Evolutionary conservation across 2,329 filamentous ascomycete genomes (phyloP).

Genomic region (Escovopsis sp.): DNA sequence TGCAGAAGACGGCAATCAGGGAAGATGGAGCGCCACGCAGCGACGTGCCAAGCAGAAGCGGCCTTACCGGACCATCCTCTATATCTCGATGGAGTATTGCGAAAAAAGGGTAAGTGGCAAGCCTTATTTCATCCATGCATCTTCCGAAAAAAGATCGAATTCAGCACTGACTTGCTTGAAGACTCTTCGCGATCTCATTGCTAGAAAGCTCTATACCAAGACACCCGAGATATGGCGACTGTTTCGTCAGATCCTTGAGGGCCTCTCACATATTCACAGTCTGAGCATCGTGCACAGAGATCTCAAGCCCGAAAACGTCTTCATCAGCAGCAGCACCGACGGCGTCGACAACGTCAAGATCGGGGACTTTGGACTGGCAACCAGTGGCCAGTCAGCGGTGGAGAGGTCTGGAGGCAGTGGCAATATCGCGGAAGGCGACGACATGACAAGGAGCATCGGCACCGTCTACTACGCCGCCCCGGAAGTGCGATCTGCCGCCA

Average conservation of each 20-base stretch:
- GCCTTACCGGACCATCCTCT: conserved; percentile 58
- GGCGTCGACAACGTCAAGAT: conserved; percentile 82
- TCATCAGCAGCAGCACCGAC: conserved; percentile 57
- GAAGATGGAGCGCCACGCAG: conserved; percentile 14
- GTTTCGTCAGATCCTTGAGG: conserved; percentile 82
- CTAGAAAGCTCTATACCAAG: conserved; percentile 57
- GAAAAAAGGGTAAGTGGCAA: conserved; percentile 61
- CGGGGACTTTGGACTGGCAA: conserved; percentile 90
- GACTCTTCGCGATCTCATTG: conserved; percentile 80
- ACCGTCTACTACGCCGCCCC: conserved; percentile 90
- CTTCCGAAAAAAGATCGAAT: not conserved
- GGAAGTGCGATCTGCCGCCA: conserved; percentile 63
- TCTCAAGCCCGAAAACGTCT: conserved; percentile 93
- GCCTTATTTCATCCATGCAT: too few relatives aligned
- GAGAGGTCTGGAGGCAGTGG: conserved; percentile 31
- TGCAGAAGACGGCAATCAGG: conserved; percentile 12
- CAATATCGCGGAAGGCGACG: conserved; percentile 31
- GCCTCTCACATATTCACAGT: conserved; percentile 75
- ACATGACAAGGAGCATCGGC: conserved; percentile 56
- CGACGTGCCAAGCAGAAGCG: conserved; percentile 27
- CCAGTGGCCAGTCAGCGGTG: conserved; percentile 61
- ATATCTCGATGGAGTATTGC: conserved; percentile 98
- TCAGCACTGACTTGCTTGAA: conserved; percentile 5
- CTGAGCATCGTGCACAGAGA: conserved; percentile 90
- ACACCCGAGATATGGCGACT: conserved; percentile 74